Percentiles rank a stretch among this genome's conserved stretches.
phyloP scores from a whole-genome alignment of 345 rosid species.

The Pugionium cornutum region DNA sequence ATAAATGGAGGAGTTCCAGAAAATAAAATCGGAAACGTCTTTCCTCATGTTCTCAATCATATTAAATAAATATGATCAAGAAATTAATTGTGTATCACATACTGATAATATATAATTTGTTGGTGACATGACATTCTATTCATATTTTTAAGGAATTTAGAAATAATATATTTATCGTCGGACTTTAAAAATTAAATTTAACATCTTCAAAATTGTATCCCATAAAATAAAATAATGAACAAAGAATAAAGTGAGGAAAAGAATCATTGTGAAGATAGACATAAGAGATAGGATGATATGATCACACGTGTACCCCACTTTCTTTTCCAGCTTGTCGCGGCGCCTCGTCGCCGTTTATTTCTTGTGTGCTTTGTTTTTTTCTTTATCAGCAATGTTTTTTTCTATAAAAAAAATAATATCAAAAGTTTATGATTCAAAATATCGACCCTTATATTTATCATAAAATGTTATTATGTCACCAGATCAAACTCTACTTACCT shows the following conservation, averaged over 20 bases:
- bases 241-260: slow-evolving; percentile 7
- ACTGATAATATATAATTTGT: no score
- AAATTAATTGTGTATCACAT: no score
- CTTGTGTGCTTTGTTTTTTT: background rate
- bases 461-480: no score
- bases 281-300: slow-evolving; percentile 36
- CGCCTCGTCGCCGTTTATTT: slow-evolving; percentile 40
- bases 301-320: slow-evolving; percentile 40
- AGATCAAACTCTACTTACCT: no score
- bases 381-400: background rate
- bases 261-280: slow-evolving; percentile 23
- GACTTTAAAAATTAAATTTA: no score
- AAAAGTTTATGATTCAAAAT: background rate
- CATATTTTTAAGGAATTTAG: no score
- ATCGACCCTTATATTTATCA: background rate
- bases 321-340: slow-evolving; percentile 30
- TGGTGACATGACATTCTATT: no score
- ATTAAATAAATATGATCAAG: no score
- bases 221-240: slow-evolving; percentile 4
- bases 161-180: no score
- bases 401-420: background rate
- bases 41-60: slow-evolving; percentile 5
- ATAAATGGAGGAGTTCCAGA: background rate
- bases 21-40: slow-evolving; percentile 11
- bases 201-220: background rate